These are phyloP conservation scores for Barnettozyma hawaiiensis DNA, from an alignment of 1,139 yeast genomes.

Conservation along the genomic window DNA sequence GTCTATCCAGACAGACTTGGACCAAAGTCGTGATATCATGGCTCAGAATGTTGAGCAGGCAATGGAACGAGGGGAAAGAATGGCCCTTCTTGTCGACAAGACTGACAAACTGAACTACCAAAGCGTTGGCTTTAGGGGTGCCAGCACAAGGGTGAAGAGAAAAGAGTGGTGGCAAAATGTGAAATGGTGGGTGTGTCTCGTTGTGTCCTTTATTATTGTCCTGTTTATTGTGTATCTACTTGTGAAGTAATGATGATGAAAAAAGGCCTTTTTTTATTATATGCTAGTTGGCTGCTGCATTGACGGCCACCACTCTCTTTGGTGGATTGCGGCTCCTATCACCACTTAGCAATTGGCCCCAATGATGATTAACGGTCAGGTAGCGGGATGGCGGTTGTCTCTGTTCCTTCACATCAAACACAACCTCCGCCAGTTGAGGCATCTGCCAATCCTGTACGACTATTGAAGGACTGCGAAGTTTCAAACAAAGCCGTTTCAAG, in stretches of 20 bases:
- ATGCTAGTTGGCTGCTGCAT: too few relatives aligned
- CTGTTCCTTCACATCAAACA: background rate
- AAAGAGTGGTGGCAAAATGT: constrained; percentile 58
- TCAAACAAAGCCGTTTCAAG: background rate
- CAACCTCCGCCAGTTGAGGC: background rate
- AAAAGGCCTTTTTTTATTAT: too few relatives aligned
- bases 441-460: background rate
- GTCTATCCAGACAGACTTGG: constrained; percentile 19
- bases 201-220: constrained; percentile 3
- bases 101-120: constrained; percentile 69
- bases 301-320: background rate
- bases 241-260: background rate
- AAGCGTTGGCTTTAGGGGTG: constrained; percentile 61
- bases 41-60: constrained; percentile 59
- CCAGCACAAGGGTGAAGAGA: constrained; percentile 57
- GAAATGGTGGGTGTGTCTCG: constrained; percentile 33
- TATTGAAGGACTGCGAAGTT: constrained; percentile 1
- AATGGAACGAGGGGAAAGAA: constrained; percentile 71
- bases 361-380: background rate
- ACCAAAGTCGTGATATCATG: constrained; percentile 38
- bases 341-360: background rate
- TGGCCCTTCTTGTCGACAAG: constrained; percentile 68
- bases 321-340: background rate
- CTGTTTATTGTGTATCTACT: constrained; percentile 7
- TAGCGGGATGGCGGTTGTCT: too few relatives aligned